Conservation (phyloP, 148 eudicot genomes). For the Amaranthus cruentus region DNA sequence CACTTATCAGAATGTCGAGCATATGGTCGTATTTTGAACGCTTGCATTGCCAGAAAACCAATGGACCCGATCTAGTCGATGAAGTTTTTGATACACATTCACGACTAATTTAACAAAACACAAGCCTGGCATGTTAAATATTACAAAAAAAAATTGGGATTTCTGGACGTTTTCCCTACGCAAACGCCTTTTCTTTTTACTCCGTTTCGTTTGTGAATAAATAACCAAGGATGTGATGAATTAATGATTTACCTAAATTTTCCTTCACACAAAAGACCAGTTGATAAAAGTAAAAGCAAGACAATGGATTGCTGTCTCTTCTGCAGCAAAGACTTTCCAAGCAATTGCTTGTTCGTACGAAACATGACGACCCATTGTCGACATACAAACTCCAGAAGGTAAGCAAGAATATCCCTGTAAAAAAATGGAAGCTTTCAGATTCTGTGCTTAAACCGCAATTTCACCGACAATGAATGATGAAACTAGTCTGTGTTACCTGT, state of each 20-base stretch:
- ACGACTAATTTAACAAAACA: slow-evolving; percentile 22
- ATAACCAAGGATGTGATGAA: not conserved
- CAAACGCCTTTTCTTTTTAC: not conserved
- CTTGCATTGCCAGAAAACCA: not conserved
- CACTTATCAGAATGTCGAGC: too few species aligned
- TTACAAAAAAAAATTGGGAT: slow-evolving; percentile 11
- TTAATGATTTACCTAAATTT: not conserved
- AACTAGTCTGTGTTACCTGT: slow-evolving; percentile 43
- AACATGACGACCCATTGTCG: slow-evolving; percentile 84
- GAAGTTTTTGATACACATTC: not conserved
- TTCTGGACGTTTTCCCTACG: not conserved
- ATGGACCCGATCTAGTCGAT: not conserved
- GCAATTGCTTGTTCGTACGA: slow-evolving; percentile 77
- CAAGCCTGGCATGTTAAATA: not conserved
- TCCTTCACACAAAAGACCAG: slow-evolving; percentile 76
- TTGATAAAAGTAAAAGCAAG: slow-evolving; percentile 85
- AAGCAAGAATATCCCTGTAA: slow-evolving; percentile 75
- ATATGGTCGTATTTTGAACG: too few species aligned
- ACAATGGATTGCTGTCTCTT: slow-evolving; percentile 69
- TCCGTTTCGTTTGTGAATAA: not conserved
- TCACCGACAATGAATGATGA: not conserved
- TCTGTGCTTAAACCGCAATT: not conserved
- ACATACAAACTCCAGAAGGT: slow-evolving; percentile 81
- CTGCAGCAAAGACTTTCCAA: slow-evolving; percentile 81
- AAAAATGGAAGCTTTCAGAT: not conserved